Percentiles rank a stretch among this genome's conserved stretches.
Conservation (phyloP, 2,329 filamentous ascomycete species). For the Didymella keratinophila region DNA sequence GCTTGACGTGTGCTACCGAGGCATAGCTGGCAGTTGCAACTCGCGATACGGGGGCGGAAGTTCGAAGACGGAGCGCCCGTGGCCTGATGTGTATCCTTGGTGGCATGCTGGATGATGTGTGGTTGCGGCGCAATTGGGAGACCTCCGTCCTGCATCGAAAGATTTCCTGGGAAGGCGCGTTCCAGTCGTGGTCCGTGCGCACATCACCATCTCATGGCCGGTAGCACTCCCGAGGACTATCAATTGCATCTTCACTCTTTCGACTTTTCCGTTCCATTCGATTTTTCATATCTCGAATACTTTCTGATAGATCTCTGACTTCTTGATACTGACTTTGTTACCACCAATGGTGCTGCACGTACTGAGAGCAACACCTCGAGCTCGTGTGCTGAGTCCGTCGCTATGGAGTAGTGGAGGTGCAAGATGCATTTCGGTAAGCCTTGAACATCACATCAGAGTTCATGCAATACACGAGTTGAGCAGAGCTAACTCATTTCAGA, state of each 20-base stretch:
- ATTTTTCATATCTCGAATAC: background rate
- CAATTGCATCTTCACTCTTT: constrained; percentile 9
- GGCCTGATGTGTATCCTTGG: constrained; percentile 49
- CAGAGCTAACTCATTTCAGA: constrained; percentile 46
- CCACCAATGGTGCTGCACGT: constrained; percentile 41
- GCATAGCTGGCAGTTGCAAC: constrained; percentile 55
- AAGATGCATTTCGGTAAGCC: constrained; percentile 51
- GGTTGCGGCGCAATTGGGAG: constrained; percentile 34
- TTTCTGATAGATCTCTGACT: background rate
- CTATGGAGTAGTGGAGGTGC: constrained; percentile 19
- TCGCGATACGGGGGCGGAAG: constrained; percentile 39
- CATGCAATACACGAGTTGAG: background rate
- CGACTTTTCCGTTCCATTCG: background rate
- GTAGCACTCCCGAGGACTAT: constrained; percentile 20
- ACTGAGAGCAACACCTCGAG: constrained; percentile 30
- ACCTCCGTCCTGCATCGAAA: constrained; percentile 15
- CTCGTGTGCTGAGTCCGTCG: constrained; percentile 9
- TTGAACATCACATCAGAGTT: background rate
- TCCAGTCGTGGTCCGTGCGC: constrained; percentile 36
- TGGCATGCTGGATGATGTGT: constrained; percentile 47
- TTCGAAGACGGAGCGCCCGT: constrained; percentile 41
- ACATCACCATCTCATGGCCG: constrained; percentile 18
- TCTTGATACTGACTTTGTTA: background rate
- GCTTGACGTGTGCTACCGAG: constrained; percentile 59
- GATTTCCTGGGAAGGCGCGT: constrained; percentile 40